Evolutionary conservation across 805 yeast species (phyloP), one percentile per base, ranked within the genome.

Genomic region (Maudiozyma serrabonitensis): DNA sequence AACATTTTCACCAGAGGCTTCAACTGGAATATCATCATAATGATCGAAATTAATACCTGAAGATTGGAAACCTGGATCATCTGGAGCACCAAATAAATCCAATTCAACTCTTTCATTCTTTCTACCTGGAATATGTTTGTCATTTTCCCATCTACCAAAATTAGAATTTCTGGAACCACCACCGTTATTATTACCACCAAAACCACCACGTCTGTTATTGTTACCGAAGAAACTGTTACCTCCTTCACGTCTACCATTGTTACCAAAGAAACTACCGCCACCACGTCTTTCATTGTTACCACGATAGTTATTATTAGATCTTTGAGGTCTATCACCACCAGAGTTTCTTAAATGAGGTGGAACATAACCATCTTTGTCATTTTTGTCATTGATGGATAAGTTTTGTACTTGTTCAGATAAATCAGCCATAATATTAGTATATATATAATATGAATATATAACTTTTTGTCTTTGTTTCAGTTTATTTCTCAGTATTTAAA

Each of bases 21-120:
- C 98, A 55, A 93, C 97, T 53, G 99, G 99, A 56, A 93, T 93
- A 52, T 95, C 98, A 69, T 93, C 99, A 71, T 93, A 93, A 76
- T 87, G 89, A 71, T 95, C 99, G 65, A 93, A 93, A 75, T 93
- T 93, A 73, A 93, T 93, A 78, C 99, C 99, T 38, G 96, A 85
- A 47, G 95, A 82, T 75, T 87, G 96, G 74, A 82, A 81, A 39
- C 67, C 63, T 60, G 88, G 76, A 54, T 75, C 76, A 41, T 71
- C 73, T 32, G 73, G 66, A 62, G 82, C 95, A 62, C 99, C 99
- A 61, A 86, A 95, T 54, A 93, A 75, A 63, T 87, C 89, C 50
- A 75, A 60, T 73, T 93, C 99, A 57, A 82, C 62, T 51, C 74
- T 73, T 61, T 78, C 80, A 69, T 86, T 84, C 56, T 71, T 75